A percentile compares a stretch with the other conserved stretches of the same genome.
phyloP scores from a whole-genome alignment of 2,329 filamentous ascomycete genomes.

The Penicillium sclerotigenum region DNA sequence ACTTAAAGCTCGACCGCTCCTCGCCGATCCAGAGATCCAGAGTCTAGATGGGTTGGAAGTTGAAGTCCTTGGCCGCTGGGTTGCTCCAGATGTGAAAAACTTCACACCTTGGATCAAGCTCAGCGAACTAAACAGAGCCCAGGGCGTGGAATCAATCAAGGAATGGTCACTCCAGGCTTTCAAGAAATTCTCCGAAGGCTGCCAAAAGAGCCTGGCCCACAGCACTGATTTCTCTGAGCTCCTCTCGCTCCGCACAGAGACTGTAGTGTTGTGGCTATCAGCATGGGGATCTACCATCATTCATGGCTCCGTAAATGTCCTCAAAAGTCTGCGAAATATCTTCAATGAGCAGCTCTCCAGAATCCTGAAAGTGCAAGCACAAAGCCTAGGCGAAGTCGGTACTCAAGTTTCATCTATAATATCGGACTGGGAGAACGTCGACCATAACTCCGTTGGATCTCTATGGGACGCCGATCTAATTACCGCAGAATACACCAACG shows the following conservation, averaged over 20 bases:
- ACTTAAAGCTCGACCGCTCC: constrained; percentile 67
- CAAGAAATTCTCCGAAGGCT: constrained; percentile 58
- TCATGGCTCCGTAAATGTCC: constrained; percentile 57
- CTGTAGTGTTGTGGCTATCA: constrained; percentile 73
- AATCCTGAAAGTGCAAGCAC: constrained; percentile 62
- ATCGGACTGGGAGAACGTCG: constrained; percentile 56
- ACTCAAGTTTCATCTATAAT: constrained; percentile 62
- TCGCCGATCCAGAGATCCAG: constrained; percentile 67
- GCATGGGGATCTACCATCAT: constrained; percentile 59
- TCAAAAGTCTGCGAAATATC: constrained; percentile 64
- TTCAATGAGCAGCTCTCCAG: constrained; percentile 66
- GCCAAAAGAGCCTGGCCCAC: constrained; percentile 57
- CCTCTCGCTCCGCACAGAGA: constrained; percentile 64
- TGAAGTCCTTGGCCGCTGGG: constrained; percentile 75
- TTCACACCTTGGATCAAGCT: constrained; percentile 87
- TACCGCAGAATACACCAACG: constrained; percentile 62
- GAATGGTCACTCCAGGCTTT: constrained; percentile 63
- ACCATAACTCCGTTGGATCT: constrained; percentile 51
- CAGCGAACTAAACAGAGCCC: constrained; percentile 65
- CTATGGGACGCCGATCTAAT: constrained; percentile 68
- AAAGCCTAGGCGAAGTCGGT: constrained; percentile 63
- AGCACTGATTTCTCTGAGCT: constrained; percentile 67
- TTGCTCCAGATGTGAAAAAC: constrained; percentile 74
- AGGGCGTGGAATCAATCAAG: constrained; percentile 60
- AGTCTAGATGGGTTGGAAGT: constrained; percentile 68